Evolutionary conservation across 345 rosid genomes (phyloP).

Genomic region (Erucastrum elatum): DNA sequence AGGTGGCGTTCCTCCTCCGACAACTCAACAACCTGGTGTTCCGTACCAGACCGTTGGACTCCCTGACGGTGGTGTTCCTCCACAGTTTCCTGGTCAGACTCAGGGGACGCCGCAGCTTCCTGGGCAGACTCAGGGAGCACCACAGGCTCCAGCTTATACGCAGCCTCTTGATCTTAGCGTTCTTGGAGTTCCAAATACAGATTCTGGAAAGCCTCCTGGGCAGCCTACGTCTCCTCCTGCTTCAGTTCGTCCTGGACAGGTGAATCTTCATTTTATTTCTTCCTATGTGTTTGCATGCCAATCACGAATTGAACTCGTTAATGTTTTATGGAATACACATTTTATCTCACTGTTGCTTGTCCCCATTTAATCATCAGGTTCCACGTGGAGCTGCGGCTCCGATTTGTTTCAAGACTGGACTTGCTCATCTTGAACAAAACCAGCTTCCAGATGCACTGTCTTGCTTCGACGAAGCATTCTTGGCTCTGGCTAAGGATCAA

Average conservation of each 20-base stretch:
- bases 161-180: slow-evolving; percentile 94
- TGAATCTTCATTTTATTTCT: slow-evolving; percentile 25
- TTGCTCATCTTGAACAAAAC: slow-evolving; percentile 96
- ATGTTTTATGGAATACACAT: background rate
- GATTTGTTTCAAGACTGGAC: slow-evolving; percentile 88
- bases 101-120: slow-evolving; percentile 34
- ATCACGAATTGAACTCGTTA: background rate
- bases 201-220: slow-evolving; percentile 63
- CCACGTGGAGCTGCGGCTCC: slow-evolving; percentile 95
- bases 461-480: slow-evolving; percentile 94
- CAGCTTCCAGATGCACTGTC: slow-evolving; percentile 97
- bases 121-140: slow-evolving; percentile 37
- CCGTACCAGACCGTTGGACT: slow-evolving; percentile 61
- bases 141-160: slow-evolving; percentile 52
- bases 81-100: slow-evolving; percentile 53
- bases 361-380: slow-evolving; percentile 48
- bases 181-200: slow-evolving; percentile 75
- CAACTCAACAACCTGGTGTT: slow-evolving; percentile 50
- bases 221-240: slow-evolving; percentile 61
- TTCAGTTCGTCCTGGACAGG: slow-evolving; percentile 96
- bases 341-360: slow-evolving; percentile 14
- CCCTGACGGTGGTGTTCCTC: slow-evolving; percentile 90
- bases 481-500: slow-evolving; percentile 92
- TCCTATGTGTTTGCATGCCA: background rate
- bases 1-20: slow-evolving; percentile 72